Evolutionary conservation across 257 asterid species (phyloP), one percentile per base, ranked within the genome.

Genomic region (Knoxia roxburghii): DNA sequence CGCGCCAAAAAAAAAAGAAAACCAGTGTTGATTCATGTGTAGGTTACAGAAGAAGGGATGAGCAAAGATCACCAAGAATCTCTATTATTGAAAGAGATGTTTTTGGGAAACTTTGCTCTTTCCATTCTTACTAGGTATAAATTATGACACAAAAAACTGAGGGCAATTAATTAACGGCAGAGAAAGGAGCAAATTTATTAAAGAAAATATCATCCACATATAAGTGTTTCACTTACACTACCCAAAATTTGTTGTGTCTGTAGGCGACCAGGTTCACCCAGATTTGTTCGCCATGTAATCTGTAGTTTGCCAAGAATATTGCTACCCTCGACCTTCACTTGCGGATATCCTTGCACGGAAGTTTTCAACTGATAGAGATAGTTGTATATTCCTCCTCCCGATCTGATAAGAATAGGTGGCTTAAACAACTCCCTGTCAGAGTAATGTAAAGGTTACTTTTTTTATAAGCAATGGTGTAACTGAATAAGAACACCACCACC

Each of bases 241-340:
- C 99, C 97, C 77, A 93, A 89, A 75, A 93, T 93, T 51, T 93
- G 86, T 72, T 93, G 99, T 37, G 99, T 93, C 83, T 93, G 99
- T 76, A 93, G 82, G 68, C 97, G 95, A 65, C 99, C 99, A 65
- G 99, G 99, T 82, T 90, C 99, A 61, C 99, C 99, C 85, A 93
- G 82, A 78, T 93, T 93, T 66, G 99, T 93, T 4, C 95, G 96
- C 99, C 99, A 93, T 71, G 97, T 90, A 73, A 93, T 90, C 90
- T 90, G 99, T 78, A 90, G 85, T 79, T 90, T 93, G 14, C 99
- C 99, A 32, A 93, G 96, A 77, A 90, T 79, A 76, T 90, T 93
- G 76, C 95, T 88, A 76, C 95, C 96, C 83, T 86, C 95, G 71
- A 80, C 83, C 78, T 90, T 90, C 67, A 77, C 62, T 60, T 75